A percentile compares a stretch with the other conserved stretches of the same genome.
phyloP scores from a whole-genome alignment of 306 rosid genomes.

The Sophora flavescens region DNA sequence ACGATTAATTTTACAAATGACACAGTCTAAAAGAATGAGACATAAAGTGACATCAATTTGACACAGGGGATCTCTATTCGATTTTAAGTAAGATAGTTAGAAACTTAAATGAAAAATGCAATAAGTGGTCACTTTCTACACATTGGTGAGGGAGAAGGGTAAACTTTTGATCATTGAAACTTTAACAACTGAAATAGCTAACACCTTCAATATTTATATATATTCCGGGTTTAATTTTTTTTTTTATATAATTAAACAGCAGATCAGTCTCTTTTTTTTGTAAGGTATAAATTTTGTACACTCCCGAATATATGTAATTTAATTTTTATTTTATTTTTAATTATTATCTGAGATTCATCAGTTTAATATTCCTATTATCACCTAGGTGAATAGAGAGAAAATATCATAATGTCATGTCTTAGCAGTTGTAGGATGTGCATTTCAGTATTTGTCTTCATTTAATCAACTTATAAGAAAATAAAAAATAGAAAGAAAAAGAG shows the following conservation, averaged over 20 bases:
- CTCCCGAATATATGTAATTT: neutral
- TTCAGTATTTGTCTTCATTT: constrained; percentile 10
- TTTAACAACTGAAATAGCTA: too few species aligned
- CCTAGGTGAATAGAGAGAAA: neutral
- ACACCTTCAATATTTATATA: too few species aligned
- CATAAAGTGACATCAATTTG: too few species aligned
- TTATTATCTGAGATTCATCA: neutral
- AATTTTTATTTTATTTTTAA: too few species aligned
- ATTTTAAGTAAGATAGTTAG: neutral
- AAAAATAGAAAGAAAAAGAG: neutral
- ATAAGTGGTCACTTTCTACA: too few species aligned
- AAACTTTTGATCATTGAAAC: too few species aligned
- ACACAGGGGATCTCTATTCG: too few species aligned
- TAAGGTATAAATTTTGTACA: constrained; percentile 4
- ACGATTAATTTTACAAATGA: too few species aligned
- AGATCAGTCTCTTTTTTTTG: too few species aligned
- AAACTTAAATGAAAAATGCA: neutral
- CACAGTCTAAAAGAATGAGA: too few species aligned
- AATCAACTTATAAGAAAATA: neutral
- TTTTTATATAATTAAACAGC: too few species aligned
- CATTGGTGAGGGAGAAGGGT: too few species aligned
- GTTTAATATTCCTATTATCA: neutral
- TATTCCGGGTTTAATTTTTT: neutral
- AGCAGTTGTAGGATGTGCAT: neutral
- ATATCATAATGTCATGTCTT: neutral